Conservation (phyloP, 202 grass and related monocot species). For the Bolboschoenoplectus hybrid region DNA sequence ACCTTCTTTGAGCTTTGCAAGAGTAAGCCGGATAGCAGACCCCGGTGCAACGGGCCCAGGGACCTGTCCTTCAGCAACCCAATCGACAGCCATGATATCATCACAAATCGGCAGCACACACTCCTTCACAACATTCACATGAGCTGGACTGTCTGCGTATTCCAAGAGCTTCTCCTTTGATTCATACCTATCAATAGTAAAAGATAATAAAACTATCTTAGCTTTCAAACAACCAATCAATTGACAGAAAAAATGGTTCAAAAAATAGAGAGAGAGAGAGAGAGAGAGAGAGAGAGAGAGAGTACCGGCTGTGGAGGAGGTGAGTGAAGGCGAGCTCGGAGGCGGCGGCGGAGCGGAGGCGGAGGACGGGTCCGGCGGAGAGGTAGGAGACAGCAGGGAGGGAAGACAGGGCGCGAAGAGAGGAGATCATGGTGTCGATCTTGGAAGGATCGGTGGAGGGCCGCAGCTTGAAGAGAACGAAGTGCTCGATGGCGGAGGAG, state of each 20-base stretch:
- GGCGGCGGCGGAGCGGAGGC: conserved; percentile 60
- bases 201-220: background rate
- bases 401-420: conserved; percentile 56
- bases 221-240: background rate
- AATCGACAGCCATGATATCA: conserved; percentile 78
- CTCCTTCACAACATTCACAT: conserved; percentile 74
- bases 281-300: conserved; percentile 44
- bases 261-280: conserved; percentile 56
- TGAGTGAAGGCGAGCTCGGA: conserved; percentile 72
- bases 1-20: conserved; percentile 70
- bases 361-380: conserved; percentile 65
- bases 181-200: conserved; percentile 34
- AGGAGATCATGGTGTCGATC: conserved; percentile 61
- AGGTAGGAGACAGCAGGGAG: conserved; percentile 66
- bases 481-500: conserved; percentile 64
- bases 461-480: conserved; percentile 90
- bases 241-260: background rate
- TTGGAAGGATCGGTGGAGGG: conserved; percentile 48
- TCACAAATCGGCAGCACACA: conserved; percentile 65
- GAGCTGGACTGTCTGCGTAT: conserved; percentile 67
- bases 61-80: conserved; percentile 49
- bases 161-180: conserved; percentile 67
- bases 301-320: conserved; percentile 83
- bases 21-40: conserved; percentile 65
- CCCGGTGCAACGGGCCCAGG: conserved; percentile 44